A percentile compares a stretch with the other conserved stretches of the same genome.
These are phyloP conservation scores for Scytalidium lignicola DNA, from an alignment of 2,329 filamentous ascomycete genomes.

Conservation along the genomic window DNA sequence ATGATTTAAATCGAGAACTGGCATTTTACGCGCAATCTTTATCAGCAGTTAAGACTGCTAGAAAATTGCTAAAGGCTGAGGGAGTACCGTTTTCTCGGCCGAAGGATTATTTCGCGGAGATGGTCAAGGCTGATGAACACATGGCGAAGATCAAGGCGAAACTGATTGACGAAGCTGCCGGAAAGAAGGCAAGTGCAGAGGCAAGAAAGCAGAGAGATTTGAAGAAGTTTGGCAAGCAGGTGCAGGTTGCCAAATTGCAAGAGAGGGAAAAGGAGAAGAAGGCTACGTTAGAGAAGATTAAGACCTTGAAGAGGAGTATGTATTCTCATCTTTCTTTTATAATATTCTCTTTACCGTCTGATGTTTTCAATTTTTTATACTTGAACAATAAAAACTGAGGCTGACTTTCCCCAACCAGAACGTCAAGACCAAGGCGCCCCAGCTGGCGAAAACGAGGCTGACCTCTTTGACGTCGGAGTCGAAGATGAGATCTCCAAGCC, in stretches of 20 bases:
- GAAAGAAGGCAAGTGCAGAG: conserved; percentile 88
- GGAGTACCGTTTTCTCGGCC: conserved; percentile 82
- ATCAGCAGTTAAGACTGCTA: conserved; percentile 68
- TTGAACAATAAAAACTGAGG: conserved; percentile 12
- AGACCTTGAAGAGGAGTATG: conserved; percentile 90
- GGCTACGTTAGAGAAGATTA: conserved; percentile 93
- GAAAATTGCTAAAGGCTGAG: conserved; percentile 72
- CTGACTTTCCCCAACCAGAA: conserved; percentile 51
- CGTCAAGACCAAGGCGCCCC: conserved; percentile 64
- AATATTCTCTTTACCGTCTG: not conserved
- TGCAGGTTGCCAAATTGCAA: conserved; percentile 92
- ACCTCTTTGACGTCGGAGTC: conserved; percentile 87
- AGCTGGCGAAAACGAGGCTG: conserved; percentile 65
- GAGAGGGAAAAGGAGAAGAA: conserved; percentile 90
- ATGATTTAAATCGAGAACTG: conserved; percentile 87
- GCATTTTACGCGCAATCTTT: conserved; percentile 90
- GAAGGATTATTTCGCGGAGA: conserved; percentile 96
- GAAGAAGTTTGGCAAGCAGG: conserved; percentile 99
- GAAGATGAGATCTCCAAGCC: conserved; percentile 47
- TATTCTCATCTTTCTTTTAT: conserved; percentile 18
- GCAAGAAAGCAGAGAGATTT: conserved; percentile 88
- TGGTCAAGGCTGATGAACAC: conserved; percentile 97
- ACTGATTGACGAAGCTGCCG: conserved; percentile 83
- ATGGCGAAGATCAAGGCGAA: conserved; percentile 97
- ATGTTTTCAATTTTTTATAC: not conserved